Evolutionary conservation across 192 early-diverging fungal species (phyloP).

Genomic region (Coemansia sp.): DNA sequence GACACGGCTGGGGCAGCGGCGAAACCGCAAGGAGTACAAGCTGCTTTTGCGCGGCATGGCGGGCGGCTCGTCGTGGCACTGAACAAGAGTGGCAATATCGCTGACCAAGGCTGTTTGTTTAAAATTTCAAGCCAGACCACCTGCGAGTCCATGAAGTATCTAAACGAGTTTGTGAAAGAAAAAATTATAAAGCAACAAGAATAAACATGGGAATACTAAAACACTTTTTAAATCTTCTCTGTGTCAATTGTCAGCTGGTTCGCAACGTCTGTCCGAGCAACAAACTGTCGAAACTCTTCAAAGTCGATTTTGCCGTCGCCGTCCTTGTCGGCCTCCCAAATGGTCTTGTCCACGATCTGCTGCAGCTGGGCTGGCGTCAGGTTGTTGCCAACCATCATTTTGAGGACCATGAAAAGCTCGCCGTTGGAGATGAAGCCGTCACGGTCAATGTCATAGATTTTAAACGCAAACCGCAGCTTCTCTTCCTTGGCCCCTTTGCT

Average conservation of each 20-base stretch:
- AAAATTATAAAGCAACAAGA: neutral
- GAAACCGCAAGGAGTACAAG: constrained; percentile 36
- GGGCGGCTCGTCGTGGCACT: constrained; percentile 12
- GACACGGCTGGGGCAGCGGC: constrained; percentile 21
- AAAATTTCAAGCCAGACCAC: too few relatives aligned
- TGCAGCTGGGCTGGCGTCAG: constrained; percentile 94
- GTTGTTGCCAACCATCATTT: constrained; percentile 99
- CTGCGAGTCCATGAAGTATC: too few relatives aligned
- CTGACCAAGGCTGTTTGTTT: too few relatives aligned
- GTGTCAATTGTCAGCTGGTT: constrained; percentile 90
- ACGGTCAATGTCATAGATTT: constrained; percentile 98
- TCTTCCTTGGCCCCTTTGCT: constrained; percentile 91
- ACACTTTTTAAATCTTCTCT: constrained; percentile 26
- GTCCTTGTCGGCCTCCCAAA: constrained; percentile 95
- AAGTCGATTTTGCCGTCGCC: constrained; percentile 94
- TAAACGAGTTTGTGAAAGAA: neutral
- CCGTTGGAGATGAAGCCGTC: constrained; percentile 99
- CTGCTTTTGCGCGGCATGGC: constrained; percentile 17
- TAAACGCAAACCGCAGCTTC: constrained; percentile 95
- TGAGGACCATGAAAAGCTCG: constrained; percentile 94
- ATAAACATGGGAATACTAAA: neutral
- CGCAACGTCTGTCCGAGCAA: constrained; percentile 94
- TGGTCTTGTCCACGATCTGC: constrained; percentile 99
- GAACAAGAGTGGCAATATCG: neutral
- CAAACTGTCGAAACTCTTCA: constrained; percentile 90